Conservation (phyloP, 208 protist genomes). For the Acanthamoeba royreba region DNA sequence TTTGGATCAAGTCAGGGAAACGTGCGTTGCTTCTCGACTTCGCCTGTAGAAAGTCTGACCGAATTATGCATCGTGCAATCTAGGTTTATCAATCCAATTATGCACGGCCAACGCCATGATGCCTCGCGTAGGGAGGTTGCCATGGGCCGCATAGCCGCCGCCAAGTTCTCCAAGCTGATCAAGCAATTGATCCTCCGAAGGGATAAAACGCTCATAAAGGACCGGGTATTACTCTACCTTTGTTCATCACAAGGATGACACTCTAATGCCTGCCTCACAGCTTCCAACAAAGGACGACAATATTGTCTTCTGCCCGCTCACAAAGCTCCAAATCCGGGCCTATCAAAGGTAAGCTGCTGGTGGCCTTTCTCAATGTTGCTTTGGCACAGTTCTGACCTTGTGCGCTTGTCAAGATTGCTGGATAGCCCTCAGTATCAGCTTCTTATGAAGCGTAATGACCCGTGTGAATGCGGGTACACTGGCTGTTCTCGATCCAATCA, state of each 20-base stretch:
- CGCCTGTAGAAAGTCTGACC: too few species aligned
- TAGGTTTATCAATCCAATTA: conserved; percentile 51
- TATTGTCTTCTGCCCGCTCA: conserved; percentile 56
- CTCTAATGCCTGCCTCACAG: too few species aligned
- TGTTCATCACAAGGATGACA: background rate
- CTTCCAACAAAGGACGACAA: conserved; percentile 25
- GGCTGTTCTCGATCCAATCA: too few species aligned
- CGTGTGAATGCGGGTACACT: background rate
- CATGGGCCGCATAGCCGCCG: conserved; percentile 13
- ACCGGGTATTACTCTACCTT: too few species aligned
- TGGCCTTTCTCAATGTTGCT: too few species aligned
- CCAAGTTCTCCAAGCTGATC: conserved; percentile 17
- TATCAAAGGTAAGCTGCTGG: too few species aligned
- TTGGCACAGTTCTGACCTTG: too few species aligned
- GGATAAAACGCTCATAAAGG: conserved; percentile 48
- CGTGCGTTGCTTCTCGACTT: background rate
- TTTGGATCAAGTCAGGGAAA: background rate
- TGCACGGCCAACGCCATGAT: conserved; percentile 51
- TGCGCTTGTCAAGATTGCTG: too few species aligned
- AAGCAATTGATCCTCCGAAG: conserved; percentile 48
- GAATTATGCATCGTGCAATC: too few species aligned
- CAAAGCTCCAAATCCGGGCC: background rate
- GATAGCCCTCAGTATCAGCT: conserved; percentile 1
- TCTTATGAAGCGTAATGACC: background rate
- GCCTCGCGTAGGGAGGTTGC: conserved; percentile 42